Conservation (phyloP, 2,329 filamentous ascomycete genomes). For the Cadophora luteo-olivacea region DNA sequence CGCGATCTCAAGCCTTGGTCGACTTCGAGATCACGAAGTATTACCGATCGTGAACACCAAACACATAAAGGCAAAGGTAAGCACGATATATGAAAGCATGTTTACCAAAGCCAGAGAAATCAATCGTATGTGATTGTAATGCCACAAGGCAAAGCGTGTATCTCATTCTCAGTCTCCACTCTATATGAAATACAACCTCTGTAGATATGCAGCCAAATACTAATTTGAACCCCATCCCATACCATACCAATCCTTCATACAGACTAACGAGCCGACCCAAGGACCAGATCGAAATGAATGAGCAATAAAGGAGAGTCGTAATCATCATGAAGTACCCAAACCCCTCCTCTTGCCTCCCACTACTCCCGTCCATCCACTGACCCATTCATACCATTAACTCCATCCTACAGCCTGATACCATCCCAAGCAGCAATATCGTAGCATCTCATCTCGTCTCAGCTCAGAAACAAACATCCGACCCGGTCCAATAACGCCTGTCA, state of each 20-base stretch:
- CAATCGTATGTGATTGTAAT: background rate
- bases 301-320: slow-evolving; percentile 26
- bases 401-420: background rate
- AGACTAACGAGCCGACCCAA: background rate
- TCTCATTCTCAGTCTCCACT: background rate
- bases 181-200: slow-evolving; percentile 6
- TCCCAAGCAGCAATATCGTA: slow-evolving; percentile 1
- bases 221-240: background rate
- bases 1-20: no score
- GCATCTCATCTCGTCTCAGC: slow-evolving; percentile 3
- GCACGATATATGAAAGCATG: no score
- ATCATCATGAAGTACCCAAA: slow-evolving; percentile 15
- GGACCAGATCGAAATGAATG: background rate
- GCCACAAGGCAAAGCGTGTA: background rate
- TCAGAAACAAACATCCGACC: background rate
- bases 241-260: background rate
- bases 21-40: no score
- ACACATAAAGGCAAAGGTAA: no score
- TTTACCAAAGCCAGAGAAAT: background rate
- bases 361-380: slow-evolving; percentile 6
- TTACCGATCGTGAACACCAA: no score
- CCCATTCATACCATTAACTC: background rate
- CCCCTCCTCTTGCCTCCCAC: background rate
- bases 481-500: slow-evolving; percentile 3
- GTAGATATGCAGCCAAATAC: slow-evolving; percentile 3